A percentile compares a stretch with the other conserved stretches of the same genome.
Conservation (phyloP, 1,284 basidiomycete species). For the Stereum hirsutum region DNA sequence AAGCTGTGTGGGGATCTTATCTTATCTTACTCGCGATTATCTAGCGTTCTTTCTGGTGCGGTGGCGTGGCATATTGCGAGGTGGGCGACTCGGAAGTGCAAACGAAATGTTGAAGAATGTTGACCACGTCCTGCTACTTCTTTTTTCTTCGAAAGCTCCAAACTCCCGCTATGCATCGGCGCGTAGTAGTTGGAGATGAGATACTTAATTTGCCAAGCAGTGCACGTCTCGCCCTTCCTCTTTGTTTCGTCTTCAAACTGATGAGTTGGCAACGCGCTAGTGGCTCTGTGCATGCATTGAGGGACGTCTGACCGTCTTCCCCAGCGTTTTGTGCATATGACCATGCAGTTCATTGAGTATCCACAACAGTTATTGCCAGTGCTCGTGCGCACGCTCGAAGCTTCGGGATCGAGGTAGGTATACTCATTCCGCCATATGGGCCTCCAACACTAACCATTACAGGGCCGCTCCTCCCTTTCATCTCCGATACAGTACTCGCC, state of each 20-base stretch:
- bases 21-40: too few relatives aligned
- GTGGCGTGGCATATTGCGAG: too few relatives aligned
- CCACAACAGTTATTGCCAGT: constrained; percentile 60
- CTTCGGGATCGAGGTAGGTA: constrained; percentile 59
- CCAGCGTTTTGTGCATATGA: constrained; percentile 5
- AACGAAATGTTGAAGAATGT: too few relatives aligned
- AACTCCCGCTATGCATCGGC: constrained; percentile 69
- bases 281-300: constrained; percentile 80
- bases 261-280: constrained; percentile 48
- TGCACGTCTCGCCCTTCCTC: constrained; percentile 58
- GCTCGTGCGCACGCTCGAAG: constrained; percentile 66
- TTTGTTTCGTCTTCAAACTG: constrained; percentile 3
- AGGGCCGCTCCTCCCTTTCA: too few relatives aligned
- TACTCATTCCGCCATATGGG: too few relatives aligned
- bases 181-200: constrained; percentile 74
- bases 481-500: constrained; percentile 57
- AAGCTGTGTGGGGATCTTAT: too few relatives aligned
- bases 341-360: constrained; percentile 28
- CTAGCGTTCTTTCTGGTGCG: too few relatives aligned
- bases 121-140: background rate
- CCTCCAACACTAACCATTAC: too few relatives aligned
- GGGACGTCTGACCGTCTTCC: too few relatives aligned
- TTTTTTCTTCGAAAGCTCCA: constrained; percentile 38
- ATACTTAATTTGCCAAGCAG: constrained; percentile 80
- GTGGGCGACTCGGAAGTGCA: too few relatives aligned